These are phyloP conservation scores for Cadophora luteo-olivacea DNA, from an alignment of 2,329 filamentous ascomycete genomes.

Conservation along the genomic window DNA sequence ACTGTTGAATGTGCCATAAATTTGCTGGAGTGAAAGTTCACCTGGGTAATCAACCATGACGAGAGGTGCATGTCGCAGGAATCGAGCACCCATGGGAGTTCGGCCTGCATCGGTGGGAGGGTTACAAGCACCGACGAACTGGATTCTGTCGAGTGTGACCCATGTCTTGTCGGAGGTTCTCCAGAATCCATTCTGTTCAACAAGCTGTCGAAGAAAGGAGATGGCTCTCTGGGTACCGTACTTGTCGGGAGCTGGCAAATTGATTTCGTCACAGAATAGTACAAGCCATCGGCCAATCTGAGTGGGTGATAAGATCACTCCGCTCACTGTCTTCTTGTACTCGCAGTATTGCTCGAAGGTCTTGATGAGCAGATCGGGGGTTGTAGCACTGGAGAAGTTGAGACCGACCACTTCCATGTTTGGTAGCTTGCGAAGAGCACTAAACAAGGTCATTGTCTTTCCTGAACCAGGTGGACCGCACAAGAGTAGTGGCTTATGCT, in stretches of 20 bases:
- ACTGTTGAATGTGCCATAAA: slow-evolving; percentile 97
- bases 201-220: slow-evolving; percentile 94
- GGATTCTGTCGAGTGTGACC: slow-evolving; percentile 96
- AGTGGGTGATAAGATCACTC: slow-evolving; percentile 91
- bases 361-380: slow-evolving; percentile 96
- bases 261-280: slow-evolving; percentile 99
- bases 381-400: slow-evolving; percentile 99
- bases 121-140: slow-evolving; percentile 99
- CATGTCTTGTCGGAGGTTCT: slow-evolving; percentile 95
- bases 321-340: slow-evolving; percentile 98
- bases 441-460: slow-evolving; percentile 99
- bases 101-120: slow-evolving; percentile 96
- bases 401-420: slow-evolving; percentile 99
- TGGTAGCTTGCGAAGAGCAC: slow-evolving; percentile 91
- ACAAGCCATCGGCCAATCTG: slow-evolving; percentile 98
- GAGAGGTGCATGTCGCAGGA: slow-evolving; percentile 95
- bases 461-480: slow-evolving; percentile 98
- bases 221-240: slow-evolving; percentile 98
- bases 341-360: slow-evolving; percentile 99
- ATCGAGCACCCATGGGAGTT: slow-evolving; percentile 90
- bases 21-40: slow-evolving; percentile 91
- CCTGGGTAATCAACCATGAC: slow-evolving; percentile 99
- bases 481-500: slow-evolving; percentile 95
- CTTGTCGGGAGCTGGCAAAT: slow-evolving; percentile 94
- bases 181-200: slow-evolving; percentile 99